These are phyloP conservation scores for Calonectria ilicicola DNA, from an alignment of 2,329 filamentous ascomycete genomes.

Conservation along the genomic window DNA sequence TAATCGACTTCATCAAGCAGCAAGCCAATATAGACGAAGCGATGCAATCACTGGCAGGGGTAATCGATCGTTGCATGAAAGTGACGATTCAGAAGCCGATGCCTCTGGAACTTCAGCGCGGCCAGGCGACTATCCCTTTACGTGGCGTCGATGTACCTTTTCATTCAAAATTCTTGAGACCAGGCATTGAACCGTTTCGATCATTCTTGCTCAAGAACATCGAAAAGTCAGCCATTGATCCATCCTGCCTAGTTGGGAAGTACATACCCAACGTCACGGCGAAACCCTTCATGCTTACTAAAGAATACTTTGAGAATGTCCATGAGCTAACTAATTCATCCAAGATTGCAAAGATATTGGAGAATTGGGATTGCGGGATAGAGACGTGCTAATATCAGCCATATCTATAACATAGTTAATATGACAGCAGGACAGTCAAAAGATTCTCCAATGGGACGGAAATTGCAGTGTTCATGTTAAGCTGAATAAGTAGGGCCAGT, in stretches of 20 bases:
- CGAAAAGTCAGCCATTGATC: slow-evolving; percentile 33
- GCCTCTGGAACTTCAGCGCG: neutral
- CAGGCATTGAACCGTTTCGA: neutral
- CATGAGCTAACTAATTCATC: neutral
- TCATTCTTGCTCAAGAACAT: neutral
- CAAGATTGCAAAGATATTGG: neutral
- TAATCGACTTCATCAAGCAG: neutral
- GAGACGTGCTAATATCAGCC: neutral
- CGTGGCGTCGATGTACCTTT: neutral
- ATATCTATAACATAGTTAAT: too few relatives aligned
- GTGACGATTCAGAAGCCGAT: neutral
- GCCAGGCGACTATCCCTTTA: neutral
- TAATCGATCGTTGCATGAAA: neutral
- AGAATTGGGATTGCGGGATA: neutral
- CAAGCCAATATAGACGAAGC: neutral
- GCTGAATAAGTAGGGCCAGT: too few relatives aligned
- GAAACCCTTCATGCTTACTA: slow-evolving; percentile 39
- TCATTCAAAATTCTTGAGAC: neutral
- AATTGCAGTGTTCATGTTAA: too few relatives aligned
- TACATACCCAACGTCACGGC: slow-evolving; percentile 51
- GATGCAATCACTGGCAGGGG: neutral
- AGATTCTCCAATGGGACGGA: too few relatives aligned
- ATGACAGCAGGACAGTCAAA: too few relatives aligned
- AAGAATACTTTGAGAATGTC: neutral
- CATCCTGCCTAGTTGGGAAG: slow-evolving; percentile 40